phyloP scores from a whole-genome alignment of 495 filamentous ascomycete genomes.

The Podospora tetraspora region DNA sequence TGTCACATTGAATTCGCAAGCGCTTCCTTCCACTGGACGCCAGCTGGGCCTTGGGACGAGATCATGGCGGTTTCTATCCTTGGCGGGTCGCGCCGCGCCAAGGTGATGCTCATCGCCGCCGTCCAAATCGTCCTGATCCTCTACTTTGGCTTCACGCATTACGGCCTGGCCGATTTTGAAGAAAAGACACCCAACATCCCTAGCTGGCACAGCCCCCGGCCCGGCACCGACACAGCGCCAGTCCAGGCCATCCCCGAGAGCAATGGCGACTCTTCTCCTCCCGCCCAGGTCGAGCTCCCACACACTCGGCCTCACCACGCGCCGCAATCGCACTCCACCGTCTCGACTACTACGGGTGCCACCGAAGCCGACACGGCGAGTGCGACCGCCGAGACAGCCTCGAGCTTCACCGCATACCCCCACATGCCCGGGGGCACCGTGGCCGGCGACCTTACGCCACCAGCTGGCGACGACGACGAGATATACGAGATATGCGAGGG shows the following conservation, averaged over 20 bases:
- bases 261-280: background rate
- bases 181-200: background rate
- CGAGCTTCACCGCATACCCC: background rate
- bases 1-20: background rate
- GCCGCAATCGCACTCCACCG: background rate
- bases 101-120: constrained; percentile 15
- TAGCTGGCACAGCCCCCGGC: background rate
- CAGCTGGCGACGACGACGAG: background rate
- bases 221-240: background rate
- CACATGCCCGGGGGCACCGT: background rate
- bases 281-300: background rate
- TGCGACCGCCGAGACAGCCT: background rate
- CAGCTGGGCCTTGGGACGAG: background rate
- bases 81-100: constrained; percentile 13
- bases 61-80: constrained; percentile 17
- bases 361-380: background rate
- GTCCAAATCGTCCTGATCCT: constrained; percentile 17
- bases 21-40: background rate
- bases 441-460: background rate
- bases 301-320: background rate
- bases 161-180: background rate
- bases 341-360: background rate
- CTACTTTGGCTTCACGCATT: constrained; percentile 15
- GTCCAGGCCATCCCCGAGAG: background rate
- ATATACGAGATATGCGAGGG: constrained; percentile 15